Evolutionary conservation across 23 red algal species (phyloP).

Genomic region (Gracilaria caudata): DNA sequence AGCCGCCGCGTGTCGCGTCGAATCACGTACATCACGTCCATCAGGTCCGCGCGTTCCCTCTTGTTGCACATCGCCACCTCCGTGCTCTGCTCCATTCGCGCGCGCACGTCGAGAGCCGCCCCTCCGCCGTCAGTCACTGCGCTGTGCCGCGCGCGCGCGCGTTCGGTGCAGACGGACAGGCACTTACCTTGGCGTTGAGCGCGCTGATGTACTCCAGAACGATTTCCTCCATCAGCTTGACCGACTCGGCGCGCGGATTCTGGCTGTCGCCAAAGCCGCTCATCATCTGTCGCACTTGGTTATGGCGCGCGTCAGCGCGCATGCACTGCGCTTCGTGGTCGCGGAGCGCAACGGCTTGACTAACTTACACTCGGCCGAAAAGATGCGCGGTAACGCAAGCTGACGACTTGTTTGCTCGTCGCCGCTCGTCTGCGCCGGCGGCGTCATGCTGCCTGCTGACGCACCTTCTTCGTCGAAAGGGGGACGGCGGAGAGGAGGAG

Average conservation of each 20-base stretch:
- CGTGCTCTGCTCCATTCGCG: constrained; percentile 22
- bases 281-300: constrained; percentile 95
- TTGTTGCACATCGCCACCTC: constrained; percentile 76
- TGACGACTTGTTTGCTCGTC: not conserved
- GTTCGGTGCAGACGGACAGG: not conserved
- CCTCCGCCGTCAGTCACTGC: not conserved
- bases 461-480: too few relatives aligned
- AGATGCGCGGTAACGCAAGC: constrained; percentile 21
- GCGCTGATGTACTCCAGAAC: constrained; percentile 84
- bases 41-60: constrained; percentile 81
- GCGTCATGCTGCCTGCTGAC: not conserved
- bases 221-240: constrained; percentile 86
- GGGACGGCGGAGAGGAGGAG: too few relatives aligned
- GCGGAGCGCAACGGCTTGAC: not conserved
- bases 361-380: constrained; percentile 3
- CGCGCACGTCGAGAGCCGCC: constrained; percentile 4
- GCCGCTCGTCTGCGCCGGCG: not conserved
- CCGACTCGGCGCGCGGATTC: constrained; percentile 76
- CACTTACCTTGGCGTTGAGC: constrained; percentile 72
- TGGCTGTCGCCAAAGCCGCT: constrained; percentile 95
- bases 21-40: constrained; percentile 92
- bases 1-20: constrained; percentile 80
- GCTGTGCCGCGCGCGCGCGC: not conserved
- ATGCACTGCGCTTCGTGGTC: not conserved
- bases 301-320: not conserved